Evolutionary conservation across 306 rosid genomes (phyloP).

Genomic region (Fragaria vesca): DNA sequence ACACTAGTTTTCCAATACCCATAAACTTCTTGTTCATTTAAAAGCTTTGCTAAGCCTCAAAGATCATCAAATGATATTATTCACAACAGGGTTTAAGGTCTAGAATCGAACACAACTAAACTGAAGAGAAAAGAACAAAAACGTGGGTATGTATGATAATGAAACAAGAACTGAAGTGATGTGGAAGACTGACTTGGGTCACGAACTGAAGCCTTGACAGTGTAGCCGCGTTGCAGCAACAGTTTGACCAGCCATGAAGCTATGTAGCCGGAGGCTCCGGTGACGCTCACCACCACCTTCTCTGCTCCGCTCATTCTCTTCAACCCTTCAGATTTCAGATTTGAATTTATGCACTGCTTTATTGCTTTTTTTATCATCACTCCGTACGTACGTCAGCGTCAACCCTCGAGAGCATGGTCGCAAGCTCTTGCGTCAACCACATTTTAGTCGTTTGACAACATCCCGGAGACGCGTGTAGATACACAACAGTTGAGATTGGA

Average conservation of each 20-base stretch:
- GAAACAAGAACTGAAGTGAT: background rate
- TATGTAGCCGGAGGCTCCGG: slow-evolving; percentile 28
- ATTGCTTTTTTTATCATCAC: too few species aligned
- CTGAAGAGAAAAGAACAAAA: too few species aligned
- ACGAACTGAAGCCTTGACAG: slow-evolving; percentile 10
- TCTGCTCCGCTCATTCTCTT: background rate
- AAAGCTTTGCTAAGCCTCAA: background rate
- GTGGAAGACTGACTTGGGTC: background rate
- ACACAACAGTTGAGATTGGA: too few species aligned
- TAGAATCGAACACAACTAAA: too few species aligned
- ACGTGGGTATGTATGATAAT: background rate
- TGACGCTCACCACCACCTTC: slow-evolving; percentile 9
- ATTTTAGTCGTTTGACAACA: too few species aligned
- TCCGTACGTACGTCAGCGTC: too few species aligned
- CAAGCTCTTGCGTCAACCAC: too few species aligned
- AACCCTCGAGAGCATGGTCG: too few species aligned
- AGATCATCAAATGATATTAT: too few species aligned
- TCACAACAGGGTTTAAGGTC: too few species aligned
- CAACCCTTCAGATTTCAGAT: background rate
- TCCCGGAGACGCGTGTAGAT: too few species aligned
- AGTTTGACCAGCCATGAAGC: slow-evolving; percentile 28
- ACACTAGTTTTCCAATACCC: background rate
- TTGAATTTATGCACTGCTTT: too few species aligned
- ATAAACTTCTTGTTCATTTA: background rate
- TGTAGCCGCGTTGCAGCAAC: slow-evolving; percentile 18